Base-by-base conservation (phyloP, 768 basidiomycete species). In the Pleurotus platypus region DNA sequence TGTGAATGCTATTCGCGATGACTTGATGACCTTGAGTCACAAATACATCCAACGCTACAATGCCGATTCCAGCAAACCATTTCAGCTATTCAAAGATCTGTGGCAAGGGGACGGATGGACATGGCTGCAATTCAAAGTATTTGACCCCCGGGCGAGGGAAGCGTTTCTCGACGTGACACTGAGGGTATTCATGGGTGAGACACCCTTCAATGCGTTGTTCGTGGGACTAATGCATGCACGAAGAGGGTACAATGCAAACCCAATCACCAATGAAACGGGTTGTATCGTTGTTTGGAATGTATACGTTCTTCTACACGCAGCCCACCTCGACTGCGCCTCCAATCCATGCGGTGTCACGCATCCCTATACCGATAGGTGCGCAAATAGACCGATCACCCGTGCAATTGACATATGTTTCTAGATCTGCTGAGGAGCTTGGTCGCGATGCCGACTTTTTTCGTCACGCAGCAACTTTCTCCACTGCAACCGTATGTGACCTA, bases 101-200 rank as follows among this genome's bases (percentile, higher is more conserved):
- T 94, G 92, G 91, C 67, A 66, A 9, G 70, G 72, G 4, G 77
- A 80, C 58, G 87, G 88, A 18, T 94, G 91, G 91, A 72, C 75
- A 30, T 90, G 83, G 81, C 69, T 90, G 45, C 89, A 92, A 64
- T 80, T 93, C 72, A 85, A 81, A 66, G 83, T 86, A 3, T 82
- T 88, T 57, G 90, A 93, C 63, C 70, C 76, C 43, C 78, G 87
- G 49, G 74, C 86, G 18, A 80, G 91, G 38, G 81, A 86, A 46
- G 67, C 73, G 0, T 89, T 90, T 68, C 69, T 92, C 26, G 74
- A 74, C 35, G 76, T 83, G 8, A 80, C 83, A 2, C 70, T 79
- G 54, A 74, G 90, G 46, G 70, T 90, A 16, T 89, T 93, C 66
- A 70, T 84, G 40, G 89, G 91, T 39, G 40, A 20, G 8, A 27